Percentiles rank a stretch among this genome's conserved stretches.
Conservation (phyloP, 768 basidiomycete species). For the Rubroboletus pulcherrimus region DNA sequence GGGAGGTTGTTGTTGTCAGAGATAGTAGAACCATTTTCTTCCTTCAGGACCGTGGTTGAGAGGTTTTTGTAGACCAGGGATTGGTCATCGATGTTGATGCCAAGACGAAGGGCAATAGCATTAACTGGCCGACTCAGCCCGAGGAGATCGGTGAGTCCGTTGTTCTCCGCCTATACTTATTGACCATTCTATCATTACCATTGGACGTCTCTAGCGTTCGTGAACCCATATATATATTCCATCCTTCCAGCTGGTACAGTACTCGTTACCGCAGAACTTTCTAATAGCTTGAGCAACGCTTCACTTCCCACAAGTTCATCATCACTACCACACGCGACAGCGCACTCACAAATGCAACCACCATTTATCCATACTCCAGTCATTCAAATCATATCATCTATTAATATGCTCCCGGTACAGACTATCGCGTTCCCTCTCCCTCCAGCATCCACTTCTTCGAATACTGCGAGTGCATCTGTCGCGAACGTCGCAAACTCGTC, state of each 20-base stretch:
- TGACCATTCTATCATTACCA: constrained; percentile 61
- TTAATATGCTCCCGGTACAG: constrained; percentile 60
- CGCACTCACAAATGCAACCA: constrained; percentile 25
- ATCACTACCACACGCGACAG: constrained; percentile 16
- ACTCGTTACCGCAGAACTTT: constrained; percentile 26
- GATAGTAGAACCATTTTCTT: constrained; percentile 51
- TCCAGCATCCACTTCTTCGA: constrained; percentile 26
- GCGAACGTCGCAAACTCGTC: constrained; percentile 37
- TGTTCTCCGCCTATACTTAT: constrained; percentile 38
- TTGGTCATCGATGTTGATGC: constrained; percentile 61
- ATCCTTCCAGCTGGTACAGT: constrained; percentile 69
- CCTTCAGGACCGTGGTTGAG: not conserved
- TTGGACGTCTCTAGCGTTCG: constrained; percentile 47
- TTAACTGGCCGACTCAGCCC: constrained; percentile 77
- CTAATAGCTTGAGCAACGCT: constrained; percentile 16
- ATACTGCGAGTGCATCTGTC: not conserved
- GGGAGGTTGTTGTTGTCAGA: constrained; percentile 68
- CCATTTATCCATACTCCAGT: constrained; percentile 52
- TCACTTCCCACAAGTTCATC: constrained; percentile 10
- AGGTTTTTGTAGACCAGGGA: constrained; percentile 52
- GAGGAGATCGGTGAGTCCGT: constrained; percentile 65
- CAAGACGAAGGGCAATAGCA: constrained; percentile 44
- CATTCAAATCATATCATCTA: constrained; percentile 67
- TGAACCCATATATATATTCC: constrained; percentile 76
- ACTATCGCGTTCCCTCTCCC: constrained; percentile 61